phyloP scores from a whole-genome alignment of 2,329 filamentous ascomycete genomes.

The Chalaropsis ovoidea region DNA sequence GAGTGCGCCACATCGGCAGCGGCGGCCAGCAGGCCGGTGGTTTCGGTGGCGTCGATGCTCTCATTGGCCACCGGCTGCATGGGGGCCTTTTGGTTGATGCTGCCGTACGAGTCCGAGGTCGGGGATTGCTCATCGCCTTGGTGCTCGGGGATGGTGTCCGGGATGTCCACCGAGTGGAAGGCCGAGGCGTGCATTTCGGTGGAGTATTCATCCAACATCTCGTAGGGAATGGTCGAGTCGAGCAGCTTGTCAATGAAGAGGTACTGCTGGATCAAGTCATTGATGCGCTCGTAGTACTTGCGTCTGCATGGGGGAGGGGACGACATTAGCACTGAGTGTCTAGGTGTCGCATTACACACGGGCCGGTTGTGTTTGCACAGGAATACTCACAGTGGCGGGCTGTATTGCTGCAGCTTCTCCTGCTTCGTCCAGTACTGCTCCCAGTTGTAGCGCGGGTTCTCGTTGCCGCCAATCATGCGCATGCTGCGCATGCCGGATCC shows the following conservation, averaged over 20 bases:
- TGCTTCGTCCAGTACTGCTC: constrained; percentile 70
- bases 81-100: constrained; percentile 29
- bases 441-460: constrained; percentile 77
- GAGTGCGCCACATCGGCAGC: constrained; percentile 30
- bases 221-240: constrained; percentile 84
- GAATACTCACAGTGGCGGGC: constrained; percentile 51
- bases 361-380: neutral
- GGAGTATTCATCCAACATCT: constrained; percentile 80
- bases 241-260: constrained; percentile 85
- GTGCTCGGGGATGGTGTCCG: constrained; percentile 61
- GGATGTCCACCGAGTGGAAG: constrained; percentile 49
- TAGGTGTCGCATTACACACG: neutral
- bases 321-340: neutral
- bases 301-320: constrained; percentile 44
- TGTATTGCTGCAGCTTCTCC: constrained; percentile 61
- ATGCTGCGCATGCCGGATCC: constrained; percentile 70
- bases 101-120: constrained; percentile 29
- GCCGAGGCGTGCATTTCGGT: constrained; percentile 48
- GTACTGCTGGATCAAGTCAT: constrained; percentile 82
- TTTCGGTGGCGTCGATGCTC: constrained; percentile 26
- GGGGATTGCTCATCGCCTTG: constrained; percentile 25
- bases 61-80: constrained; percentile 31
- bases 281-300: constrained; percentile 79
- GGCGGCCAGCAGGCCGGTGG: constrained; percentile 26
- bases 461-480: constrained; percentile 80